Base-by-base conservation (phyloP, 371 early-diverging fungal genomes). In the Mortierella sp. region DNA sequence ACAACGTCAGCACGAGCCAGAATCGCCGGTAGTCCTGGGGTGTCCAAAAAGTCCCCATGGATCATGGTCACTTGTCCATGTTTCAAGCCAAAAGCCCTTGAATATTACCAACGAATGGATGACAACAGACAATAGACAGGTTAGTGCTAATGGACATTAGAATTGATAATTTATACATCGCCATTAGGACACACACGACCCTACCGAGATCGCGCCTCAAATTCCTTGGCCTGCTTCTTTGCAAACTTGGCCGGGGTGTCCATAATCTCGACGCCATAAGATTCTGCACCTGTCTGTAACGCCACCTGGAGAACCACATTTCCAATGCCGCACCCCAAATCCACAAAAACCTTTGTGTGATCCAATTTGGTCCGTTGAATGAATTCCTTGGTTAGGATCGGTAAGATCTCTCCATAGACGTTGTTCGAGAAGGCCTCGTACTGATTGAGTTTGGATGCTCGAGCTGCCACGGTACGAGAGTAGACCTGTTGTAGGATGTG, bases 281-380 rank as follows among this genome's bases (percentile, higher is more conserved):
- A 82, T 54, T 89, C 88, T 71, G 95, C 95, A 4, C 94, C 92
- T 3, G 91, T 88, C 58, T 96, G 90, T 9, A 95, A 93, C 6
- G 95, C 96, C 6, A 96, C 94, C 78, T 98, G 98, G 31, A 97
- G 81, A 18, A 97, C 96, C 7, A 97, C 97, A 78, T 97, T 97
- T 18, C 97, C 98, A 78, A 96, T 95, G 14, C 98, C 95, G 66
- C 93, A 93, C 0, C 98, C 97, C 66, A 98, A 81, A 79, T 98
- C 98, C 64, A 97, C 82, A 85, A 97, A 98, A 12, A 89, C 87
- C 52, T 90, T 88, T 16, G 82, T 81, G 7, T 88, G 81, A 43
- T 80, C 80, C 19, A 96, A 78, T 18, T 81, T 81, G n/a, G 94
- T 87, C 59, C 88, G 83, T 41, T 86, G 72, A 56, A 97, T 93